Evolutionary conservation across 345 rosid genomes (phyloP).

Genomic region (Mallotus nudiflorus): DNA sequence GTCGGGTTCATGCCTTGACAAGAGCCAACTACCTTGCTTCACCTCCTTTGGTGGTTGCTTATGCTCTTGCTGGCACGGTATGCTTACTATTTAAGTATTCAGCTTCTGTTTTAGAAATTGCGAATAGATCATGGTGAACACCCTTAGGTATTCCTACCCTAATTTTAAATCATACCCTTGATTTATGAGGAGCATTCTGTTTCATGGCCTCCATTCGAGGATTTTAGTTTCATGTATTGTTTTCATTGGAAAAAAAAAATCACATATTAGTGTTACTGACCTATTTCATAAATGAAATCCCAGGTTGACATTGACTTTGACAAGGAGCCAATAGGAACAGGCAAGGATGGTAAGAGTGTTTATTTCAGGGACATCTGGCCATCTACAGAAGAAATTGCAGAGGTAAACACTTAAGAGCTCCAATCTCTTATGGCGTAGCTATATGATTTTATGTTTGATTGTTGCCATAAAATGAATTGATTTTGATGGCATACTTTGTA

Average conservation of each 20-base stretch:
- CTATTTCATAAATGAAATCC: not conserved
- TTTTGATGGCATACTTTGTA: slow-evolving; percentile 28
- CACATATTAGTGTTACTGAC: not conserved
- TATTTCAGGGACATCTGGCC: slow-evolving; percentile 97
- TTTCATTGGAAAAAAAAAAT: not conserved
- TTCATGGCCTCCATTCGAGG: not conserved
- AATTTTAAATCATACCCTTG: not conserved
- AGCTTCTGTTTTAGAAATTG: not conserved
- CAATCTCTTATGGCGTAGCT: not conserved
- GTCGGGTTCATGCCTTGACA: slow-evolving; percentile 96
- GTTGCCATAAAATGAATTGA: slow-evolving; percentile 11
- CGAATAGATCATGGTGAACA: not conserved
- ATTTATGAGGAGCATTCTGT: not conserved
- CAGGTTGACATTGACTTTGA: slow-evolving; percentile 97
- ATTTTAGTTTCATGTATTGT: not conserved
- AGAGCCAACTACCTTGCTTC: slow-evolving; percentile 99
- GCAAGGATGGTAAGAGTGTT: slow-evolving; percentile 78
- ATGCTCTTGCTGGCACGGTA: slow-evolving; percentile 99
- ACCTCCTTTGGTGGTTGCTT: slow-evolving; percentile 96
- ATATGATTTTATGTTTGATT: slow-evolving; percentile 11
- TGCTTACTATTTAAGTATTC: not conserved
- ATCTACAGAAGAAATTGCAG: slow-evolving; percentile 78
- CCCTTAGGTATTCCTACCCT: not conserved
- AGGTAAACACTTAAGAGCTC: slow-evolving; percentile 48
- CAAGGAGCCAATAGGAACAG: slow-evolving; percentile 86